These are phyloP conservation scores for Elongisporangium senticosum DNA, from an alignment of 352 stramenopile genomes.

Conservation along the genomic window DNA sequence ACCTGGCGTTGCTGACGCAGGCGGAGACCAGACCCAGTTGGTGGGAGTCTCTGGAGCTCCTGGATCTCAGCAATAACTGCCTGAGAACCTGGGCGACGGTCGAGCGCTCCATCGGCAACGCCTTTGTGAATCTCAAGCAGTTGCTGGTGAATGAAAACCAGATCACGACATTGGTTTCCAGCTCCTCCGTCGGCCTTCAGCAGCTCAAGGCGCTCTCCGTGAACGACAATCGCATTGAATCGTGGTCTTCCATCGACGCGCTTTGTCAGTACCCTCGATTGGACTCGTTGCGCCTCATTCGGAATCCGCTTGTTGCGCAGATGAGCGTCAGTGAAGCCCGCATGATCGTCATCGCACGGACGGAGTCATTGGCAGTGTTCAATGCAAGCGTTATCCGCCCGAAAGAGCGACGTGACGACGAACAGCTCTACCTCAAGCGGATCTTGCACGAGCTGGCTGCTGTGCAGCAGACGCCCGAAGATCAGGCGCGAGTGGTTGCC, in stretches of 20 bases:
- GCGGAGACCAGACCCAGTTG: conserved; percentile 8
- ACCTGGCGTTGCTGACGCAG: conserved; percentile 20
- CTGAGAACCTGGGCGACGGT: conserved; percentile 48
- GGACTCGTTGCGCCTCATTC: conserved; percentile 57
- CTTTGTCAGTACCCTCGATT: conserved; percentile 56
- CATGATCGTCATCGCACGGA: conserved; percentile 65
- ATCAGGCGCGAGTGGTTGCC: conserved; percentile 25
- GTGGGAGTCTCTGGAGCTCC: conserved; percentile 27
- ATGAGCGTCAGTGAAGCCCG: conserved; percentile 65
- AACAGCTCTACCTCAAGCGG: conserved; percentile 81
- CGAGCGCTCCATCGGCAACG: conserved; percentile 21
- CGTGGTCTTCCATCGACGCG: conserved; percentile 71
- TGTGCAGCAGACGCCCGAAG: conserved; percentile 16
- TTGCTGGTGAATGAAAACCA: conserved; percentile 61
- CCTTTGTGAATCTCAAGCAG: conserved; percentile 45
- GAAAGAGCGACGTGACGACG: conserved; percentile 66
- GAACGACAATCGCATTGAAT: conserved; percentile 59
- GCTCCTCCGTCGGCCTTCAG: conserved; percentile 5
- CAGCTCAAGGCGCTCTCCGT: conserved; percentile 52
- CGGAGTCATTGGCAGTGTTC: conserved; percentile 38
- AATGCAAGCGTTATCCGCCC: conserved; percentile 56
- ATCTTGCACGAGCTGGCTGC: conserved; percentile 66
- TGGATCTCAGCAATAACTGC: conserved; percentile 65
- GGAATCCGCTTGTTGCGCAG: conserved; percentile 55
- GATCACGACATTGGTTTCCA: conserved; percentile 35